phyloP scores from a whole-genome alignment of 805 yeast species.

The Cyberlindnera samutprakarnensis region DNA sequence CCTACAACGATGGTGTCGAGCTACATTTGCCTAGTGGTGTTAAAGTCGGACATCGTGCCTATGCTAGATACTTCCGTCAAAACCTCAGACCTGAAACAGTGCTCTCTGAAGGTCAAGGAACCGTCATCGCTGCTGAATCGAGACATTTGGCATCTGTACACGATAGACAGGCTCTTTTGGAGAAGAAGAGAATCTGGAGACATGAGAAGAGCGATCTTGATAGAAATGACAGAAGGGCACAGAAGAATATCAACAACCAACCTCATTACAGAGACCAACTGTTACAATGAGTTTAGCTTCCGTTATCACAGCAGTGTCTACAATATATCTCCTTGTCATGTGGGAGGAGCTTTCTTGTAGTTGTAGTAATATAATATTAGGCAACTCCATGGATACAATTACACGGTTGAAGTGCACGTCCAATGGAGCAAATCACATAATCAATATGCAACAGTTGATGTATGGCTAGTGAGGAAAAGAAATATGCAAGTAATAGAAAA shows the following conservation, averaged over 20 bases:
- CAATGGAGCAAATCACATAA: not conserved
- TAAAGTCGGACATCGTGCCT: constrained; percentile 79
- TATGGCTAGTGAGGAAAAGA: not conserved
- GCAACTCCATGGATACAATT: not conserved
- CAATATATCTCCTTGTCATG: too few species aligned
- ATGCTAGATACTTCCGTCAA: constrained; percentile 75
- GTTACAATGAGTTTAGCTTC: constrained; percentile 36
- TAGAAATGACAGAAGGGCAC: constrained; percentile 48
- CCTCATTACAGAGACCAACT: constrained; percentile 81
- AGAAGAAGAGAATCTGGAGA: constrained; percentile 66
- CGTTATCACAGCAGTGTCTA: too few species aligned
- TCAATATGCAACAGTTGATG: constrained; percentile 13
- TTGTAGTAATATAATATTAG: not conserved
- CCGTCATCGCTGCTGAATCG: constrained; percentile 81
- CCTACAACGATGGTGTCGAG: constrained; percentile 59
- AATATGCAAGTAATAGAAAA: not conserved
- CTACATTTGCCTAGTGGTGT: constrained; percentile 78
- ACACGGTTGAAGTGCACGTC: constrained; percentile 9
- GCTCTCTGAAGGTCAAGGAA: constrained; percentile 71
- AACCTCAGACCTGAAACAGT: constrained; percentile 50
- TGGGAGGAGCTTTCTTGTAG: too few species aligned
- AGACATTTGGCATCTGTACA: constrained; percentile 36
- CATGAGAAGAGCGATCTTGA: constrained; percentile 45
- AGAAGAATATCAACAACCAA: constrained; percentile 80
- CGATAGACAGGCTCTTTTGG: constrained; percentile 37